phyloP scores from a whole-genome alignment of 2,329 filamentous ascomycete species.

The Acephala macrosclerotiorum region DNA sequence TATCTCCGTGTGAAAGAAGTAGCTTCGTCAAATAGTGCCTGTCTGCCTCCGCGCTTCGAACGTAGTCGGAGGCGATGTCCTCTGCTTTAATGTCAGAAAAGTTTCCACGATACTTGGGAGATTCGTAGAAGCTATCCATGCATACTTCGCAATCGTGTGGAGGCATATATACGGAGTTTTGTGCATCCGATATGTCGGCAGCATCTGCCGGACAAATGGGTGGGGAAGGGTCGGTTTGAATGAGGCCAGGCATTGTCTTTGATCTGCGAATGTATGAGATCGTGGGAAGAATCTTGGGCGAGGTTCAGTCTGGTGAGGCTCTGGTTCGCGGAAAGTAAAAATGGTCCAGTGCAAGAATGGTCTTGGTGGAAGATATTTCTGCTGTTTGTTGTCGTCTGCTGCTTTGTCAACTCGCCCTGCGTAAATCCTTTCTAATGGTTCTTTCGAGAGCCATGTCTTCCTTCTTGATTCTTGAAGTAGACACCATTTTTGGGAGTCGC shows the following conservation, averaged over 20 bases:
- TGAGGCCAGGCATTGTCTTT: not conserved
- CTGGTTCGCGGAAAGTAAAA: no score
- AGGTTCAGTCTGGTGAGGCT: no score
- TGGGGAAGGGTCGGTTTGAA: not conserved
- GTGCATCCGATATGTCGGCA: not conserved
- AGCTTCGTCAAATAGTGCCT: slow-evolving; percentile 3
- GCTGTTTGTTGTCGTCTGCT: no score
- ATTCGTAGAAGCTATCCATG: not conserved
- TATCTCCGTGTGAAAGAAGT: slow-evolving; percentile 7
- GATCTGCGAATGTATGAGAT: not conserved
- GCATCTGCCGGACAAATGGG: not conserved
- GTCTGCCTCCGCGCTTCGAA: not conserved
- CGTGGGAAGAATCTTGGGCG: no score
- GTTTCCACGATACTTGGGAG: not conserved
- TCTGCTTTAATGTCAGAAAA: no score
- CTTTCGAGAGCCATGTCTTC: no score
- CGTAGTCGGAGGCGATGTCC: not conserved
- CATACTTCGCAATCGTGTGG: not conserved
- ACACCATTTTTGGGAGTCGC: no score
- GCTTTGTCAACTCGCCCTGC: no score
- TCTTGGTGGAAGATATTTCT: no score
- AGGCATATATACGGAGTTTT: not conserved
- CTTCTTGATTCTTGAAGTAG: no score
- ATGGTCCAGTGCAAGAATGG: no score
- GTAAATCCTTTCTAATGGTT: no score